Conservation (phyloP, 352 stramenopile genomes). For the Phytophthora crassamura region DNA sequence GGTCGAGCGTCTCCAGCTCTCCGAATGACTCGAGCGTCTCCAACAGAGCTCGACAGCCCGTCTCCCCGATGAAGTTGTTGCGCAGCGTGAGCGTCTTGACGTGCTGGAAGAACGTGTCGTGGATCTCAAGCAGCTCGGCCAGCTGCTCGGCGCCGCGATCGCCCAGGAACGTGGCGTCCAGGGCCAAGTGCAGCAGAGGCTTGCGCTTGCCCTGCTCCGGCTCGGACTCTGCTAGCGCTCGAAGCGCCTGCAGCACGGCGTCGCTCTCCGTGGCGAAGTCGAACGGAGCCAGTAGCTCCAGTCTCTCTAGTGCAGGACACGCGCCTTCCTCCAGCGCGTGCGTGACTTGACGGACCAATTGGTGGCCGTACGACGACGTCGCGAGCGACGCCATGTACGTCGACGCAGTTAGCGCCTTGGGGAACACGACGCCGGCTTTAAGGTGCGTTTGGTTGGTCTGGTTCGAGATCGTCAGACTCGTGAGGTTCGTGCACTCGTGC, state of each 20-base stretch:
- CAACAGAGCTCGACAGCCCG: slow-evolving; percentile 45
- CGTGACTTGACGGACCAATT: slow-evolving; percentile 49
- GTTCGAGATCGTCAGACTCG: slow-evolving; percentile 58
- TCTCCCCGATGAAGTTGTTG: slow-evolving; percentile 77
- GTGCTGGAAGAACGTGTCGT: slow-evolving; percentile 32
- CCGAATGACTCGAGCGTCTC: slow-evolving; percentile 33
- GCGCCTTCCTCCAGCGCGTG: slow-evolving; percentile 42
- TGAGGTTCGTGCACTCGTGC: slow-evolving; percentile 49
- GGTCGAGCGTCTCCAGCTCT: slow-evolving; percentile 42
- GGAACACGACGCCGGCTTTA: slow-evolving; percentile 50
- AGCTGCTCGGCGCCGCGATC: slow-evolving; percentile 54
- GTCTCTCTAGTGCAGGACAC: slow-evolving; percentile 46
- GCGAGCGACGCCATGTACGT: slow-evolving; percentile 31
- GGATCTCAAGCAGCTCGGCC: slow-evolving; percentile 34
- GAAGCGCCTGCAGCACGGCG: slow-evolving; percentile 43
- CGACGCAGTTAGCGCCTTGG: slow-evolving; percentile 28
- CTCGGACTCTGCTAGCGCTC: slow-evolving; percentile 30
- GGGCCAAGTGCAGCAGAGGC: slow-evolving; percentile 46
- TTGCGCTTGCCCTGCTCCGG: neutral
- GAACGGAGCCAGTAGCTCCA: slow-evolving; percentile 62
- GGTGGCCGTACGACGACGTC: slow-evolving; percentile 40
- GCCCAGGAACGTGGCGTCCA: slow-evolving; percentile 68
- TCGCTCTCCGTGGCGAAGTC: slow-evolving; percentile 71
- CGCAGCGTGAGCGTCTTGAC: slow-evolving; percentile 50
- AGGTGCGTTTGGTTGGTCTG: slow-evolving; percentile 43